Percentiles rank a stretch among this genome's conserved stretches.
Evolutionary conservation across 139 green algal genomes (phyloP).

Genomic region (Chara braunii): DNA sequence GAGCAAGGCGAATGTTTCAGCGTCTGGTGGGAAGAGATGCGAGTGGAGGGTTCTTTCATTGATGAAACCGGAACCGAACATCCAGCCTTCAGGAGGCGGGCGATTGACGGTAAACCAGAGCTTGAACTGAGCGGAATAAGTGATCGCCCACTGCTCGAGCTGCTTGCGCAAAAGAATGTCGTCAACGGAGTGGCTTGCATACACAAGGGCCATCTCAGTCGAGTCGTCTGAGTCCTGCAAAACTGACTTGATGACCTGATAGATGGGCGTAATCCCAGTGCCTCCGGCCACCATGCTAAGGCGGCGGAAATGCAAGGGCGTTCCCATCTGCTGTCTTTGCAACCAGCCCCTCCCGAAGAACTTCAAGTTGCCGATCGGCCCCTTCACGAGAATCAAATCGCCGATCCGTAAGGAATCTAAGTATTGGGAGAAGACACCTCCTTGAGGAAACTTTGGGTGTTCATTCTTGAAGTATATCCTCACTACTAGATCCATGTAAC

Average conservation of each 20-base stretch:
- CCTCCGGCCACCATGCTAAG: conserved; percentile 89
- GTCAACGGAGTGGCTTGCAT: conserved; percentile 77
- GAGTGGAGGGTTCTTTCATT: conserved; percentile 68
- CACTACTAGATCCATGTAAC: conserved; percentile 92
- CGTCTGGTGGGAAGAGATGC: conserved; percentile 48
- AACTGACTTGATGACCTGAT: conserved; percentile 61
- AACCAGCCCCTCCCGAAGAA: conserved; percentile 63
- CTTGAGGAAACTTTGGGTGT: conserved; percentile 80
- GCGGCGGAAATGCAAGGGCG: conserved; percentile 38
- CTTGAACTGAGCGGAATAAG: conserved; percentile 2
- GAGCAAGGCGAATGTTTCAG: conserved; percentile 62
- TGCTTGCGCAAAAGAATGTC: conserved; percentile 90
- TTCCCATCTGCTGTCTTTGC: conserved; percentile 9
- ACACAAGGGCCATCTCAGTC: conserved; percentile 81
- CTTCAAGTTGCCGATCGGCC: conserved; percentile 83
- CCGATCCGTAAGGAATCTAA: conserved; percentile 71
- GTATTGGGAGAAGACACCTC: conserved; percentile 70
- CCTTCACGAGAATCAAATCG: conserved; percentile 86
- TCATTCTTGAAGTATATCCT: conserved; percentile 70
- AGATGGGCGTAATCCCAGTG: conserved; percentile 70
- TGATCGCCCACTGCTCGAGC: conserved; percentile 57
- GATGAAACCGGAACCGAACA: conserved; percentile 64
- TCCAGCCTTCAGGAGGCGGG: conserved; percentile 51
- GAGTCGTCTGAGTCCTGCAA: conserved; percentile 68
- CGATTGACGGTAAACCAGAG: conserved; percentile 48